Evolutionary conservation across 768 basidiomycete genomes (phyloP).

Genomic region (Panellus pusillus): DNA sequence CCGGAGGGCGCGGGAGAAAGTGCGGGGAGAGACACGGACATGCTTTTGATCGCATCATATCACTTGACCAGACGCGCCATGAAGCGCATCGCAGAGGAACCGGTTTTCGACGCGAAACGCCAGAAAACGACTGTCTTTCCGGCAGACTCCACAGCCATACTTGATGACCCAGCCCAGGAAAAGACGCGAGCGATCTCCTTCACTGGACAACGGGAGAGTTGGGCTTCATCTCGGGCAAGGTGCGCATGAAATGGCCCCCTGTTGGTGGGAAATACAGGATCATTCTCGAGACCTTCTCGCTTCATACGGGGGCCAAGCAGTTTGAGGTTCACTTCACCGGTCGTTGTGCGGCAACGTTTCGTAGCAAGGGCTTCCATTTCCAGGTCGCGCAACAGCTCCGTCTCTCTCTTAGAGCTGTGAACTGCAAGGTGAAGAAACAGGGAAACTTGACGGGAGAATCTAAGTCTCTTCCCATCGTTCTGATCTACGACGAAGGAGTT

Average conservation of each 20-base stretch:
- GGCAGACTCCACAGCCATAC: slow-evolving; percentile 7
- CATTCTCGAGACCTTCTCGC: slow-evolving; percentile 28
- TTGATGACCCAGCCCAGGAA: slow-evolving; percentile 27
- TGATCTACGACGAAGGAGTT: slow-evolving; percentile 46
- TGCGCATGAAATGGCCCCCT: slow-evolving; percentile 47
- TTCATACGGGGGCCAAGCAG: slow-evolving; percentile 20
- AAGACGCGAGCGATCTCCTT: slow-evolving; percentile 35
- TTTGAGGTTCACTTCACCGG: slow-evolving; percentile 43
- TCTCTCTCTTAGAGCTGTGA: slow-evolving; percentile 49
- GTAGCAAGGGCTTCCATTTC: slow-evolving; percentile 34
- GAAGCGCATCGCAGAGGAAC: slow-evolving; percentile 23
- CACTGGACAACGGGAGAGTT: slow-evolving; percentile 29
- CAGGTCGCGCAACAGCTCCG: slow-evolving; percentile 41
- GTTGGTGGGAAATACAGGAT: slow-evolving; percentile 30
- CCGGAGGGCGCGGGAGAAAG: slow-evolving; percentile 35
- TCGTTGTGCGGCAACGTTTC: slow-evolving; percentile 30
- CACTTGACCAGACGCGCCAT: slow-evolving; percentile 6
- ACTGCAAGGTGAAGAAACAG: slow-evolving; percentile 28
- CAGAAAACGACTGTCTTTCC: slow-evolving; percentile 9
- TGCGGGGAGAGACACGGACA: slow-evolving; percentile 36
- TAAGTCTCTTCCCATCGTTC: slow-evolving; percentile 35
- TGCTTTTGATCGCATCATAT: background rate
- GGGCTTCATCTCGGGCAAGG: slow-evolving; percentile 41
- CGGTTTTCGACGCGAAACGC: slow-evolving; percentile 16
- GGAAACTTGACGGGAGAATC: slow-evolving; percentile 22